Conservation (phyloP, 2,329 filamentous ascomycete species). For the Sporothrix curviconia region DNA sequence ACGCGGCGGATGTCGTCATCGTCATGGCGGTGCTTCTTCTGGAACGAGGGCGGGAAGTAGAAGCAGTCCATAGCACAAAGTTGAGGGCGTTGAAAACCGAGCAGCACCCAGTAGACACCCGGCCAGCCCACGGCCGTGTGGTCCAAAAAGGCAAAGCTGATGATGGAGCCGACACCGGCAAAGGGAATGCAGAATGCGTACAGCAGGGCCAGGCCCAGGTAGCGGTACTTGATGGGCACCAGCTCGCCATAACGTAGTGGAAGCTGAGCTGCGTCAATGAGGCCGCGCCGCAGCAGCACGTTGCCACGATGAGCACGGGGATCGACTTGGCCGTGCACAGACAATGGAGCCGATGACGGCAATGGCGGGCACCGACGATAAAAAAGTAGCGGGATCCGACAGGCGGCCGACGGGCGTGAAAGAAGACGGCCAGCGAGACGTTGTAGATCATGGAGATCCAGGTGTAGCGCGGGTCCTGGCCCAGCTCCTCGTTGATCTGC, state of each 20-base stretch:
- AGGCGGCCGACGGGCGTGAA: constrained; percentile 25
- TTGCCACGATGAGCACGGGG: constrained; percentile 31
- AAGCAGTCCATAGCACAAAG: constrained; percentile 28
- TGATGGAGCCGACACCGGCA: constrained; percentile 24
- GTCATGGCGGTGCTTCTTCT: constrained; percentile 26
- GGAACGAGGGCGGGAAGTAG: constrained; percentile 29
- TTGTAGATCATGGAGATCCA: constrained; percentile 28
- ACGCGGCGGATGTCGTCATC: constrained; percentile 22
- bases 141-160: constrained; percentile 24
- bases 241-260: constrained; percentile 32
- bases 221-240: constrained; percentile 33
- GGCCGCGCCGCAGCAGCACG: constrained; percentile 31
- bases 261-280: constrained; percentile 32
- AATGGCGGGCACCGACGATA: constrained; percentile 25
- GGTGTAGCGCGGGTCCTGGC: constrained; percentile 21
- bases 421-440: constrained; percentile 23
- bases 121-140: constrained; percentile 25
- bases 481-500: constrained; percentile 13
- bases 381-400: constrained; percentile 25
- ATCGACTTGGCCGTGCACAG: constrained; percentile 31
- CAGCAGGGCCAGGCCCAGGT: constrained; percentile 26
- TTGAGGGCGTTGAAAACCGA: constrained; percentile 25
- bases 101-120: constrained; percentile 26
- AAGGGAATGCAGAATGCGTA: constrained; percentile 28
- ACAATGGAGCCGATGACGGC: constrained; percentile 32